These are phyloP conservation scores for Microcyclospora tardicrescens DNA, from an alignment of 2,329 filamentous ascomycete genomes.

Conservation along the genomic window DNA sequence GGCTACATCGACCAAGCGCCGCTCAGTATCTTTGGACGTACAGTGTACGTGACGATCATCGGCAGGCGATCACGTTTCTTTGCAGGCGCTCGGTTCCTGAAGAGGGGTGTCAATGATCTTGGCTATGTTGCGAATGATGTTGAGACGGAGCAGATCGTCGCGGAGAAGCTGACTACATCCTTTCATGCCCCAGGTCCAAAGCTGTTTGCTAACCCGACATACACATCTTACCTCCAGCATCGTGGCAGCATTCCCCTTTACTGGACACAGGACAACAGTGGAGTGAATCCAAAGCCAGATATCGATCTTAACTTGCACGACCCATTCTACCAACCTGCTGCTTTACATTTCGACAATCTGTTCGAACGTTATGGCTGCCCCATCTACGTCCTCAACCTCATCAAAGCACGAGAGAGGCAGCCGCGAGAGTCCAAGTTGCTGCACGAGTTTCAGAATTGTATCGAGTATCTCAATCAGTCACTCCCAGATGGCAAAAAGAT, in stretches of 20 bases:
- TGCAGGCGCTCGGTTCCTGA: slow-evolving; percentile 85
- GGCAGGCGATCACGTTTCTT: slow-evolving; percentile 86
- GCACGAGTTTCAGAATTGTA: slow-evolving; percentile 72
- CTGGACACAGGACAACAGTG: slow-evolving; percentile 93
- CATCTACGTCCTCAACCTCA: slow-evolving; percentile 80
- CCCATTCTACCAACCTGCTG: slow-evolving; percentile 87
- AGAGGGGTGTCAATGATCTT: slow-evolving; percentile 85
- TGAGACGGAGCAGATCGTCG: slow-evolving; percentile 96
- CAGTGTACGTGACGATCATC: slow-evolving; percentile 85
- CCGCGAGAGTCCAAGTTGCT: slow-evolving; percentile 86
- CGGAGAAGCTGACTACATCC: slow-evolving; percentile 84
- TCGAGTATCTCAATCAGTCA: slow-evolving; percentile 90
- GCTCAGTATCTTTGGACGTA: slow-evolving; percentile 64
- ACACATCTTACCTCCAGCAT: slow-evolving; percentile 94
- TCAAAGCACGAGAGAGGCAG: slow-evolving; percentile 72
- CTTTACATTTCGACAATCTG: slow-evolving; percentile 86
- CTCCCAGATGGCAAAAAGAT: slow-evolving; percentile 74
- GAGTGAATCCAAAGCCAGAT: slow-evolving; percentile 89
- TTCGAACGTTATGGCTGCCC: slow-evolving; percentile 89
- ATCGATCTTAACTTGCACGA: slow-evolving; percentile 94
- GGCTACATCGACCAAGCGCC: slow-evolving; percentile 87
- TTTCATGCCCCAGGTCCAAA: slow-evolving; percentile 83
- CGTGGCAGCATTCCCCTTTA: slow-evolving; percentile 91
- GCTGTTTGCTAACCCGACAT: slow-evolving; percentile 77
- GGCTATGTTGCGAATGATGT: slow-evolving; percentile 98